Evolutionary conservation across 345 rosid species (phyloP).

Genomic region (Anacardium occidentale): DNA sequence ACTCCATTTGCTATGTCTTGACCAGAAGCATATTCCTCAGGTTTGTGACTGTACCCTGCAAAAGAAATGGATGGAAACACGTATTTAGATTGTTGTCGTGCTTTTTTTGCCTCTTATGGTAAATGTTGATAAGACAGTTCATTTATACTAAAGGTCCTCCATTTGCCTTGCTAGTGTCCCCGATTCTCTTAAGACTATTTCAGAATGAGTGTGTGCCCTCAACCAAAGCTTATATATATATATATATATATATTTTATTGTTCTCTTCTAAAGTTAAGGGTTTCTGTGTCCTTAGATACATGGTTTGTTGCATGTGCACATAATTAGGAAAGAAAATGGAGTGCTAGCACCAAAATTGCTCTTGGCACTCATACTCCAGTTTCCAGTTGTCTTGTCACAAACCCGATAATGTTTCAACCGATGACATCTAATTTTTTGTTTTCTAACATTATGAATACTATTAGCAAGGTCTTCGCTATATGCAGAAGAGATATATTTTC

Average conservation of each 20-base stretch:
- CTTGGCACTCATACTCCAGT: too few relatives aligned
- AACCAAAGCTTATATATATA: too few relatives aligned
- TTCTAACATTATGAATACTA: neutral
- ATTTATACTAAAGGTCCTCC: neutral
- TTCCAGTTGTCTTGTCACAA: too few relatives aligned
- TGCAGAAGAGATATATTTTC: slow-evolving; percentile 17
- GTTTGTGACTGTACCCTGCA: slow-evolving; percentile 94
- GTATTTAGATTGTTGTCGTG: neutral
- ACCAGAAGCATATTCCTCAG: slow-evolving; percentile 75
- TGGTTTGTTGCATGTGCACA: neutral
- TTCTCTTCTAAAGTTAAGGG: neutral
- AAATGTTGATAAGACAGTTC: neutral
- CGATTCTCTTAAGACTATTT: neutral
- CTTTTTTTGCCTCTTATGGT: neutral
- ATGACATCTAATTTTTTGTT: neutral
- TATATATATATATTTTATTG: neutral
- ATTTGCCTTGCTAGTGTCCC: neutral
- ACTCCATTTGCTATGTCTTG: slow-evolving; percentile 79
- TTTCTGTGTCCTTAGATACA: neutral
- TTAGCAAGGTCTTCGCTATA: neutral
- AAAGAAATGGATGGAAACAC: slow-evolving; percentile 18
- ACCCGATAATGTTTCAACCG: neutral
- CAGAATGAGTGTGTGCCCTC: neutral
- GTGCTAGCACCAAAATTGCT: neutral
- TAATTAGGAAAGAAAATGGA: neutral